Conservation (phyloP, 225 moss, liverwort and hornwort genomes). For the Marchantia paleacea region DNA sequence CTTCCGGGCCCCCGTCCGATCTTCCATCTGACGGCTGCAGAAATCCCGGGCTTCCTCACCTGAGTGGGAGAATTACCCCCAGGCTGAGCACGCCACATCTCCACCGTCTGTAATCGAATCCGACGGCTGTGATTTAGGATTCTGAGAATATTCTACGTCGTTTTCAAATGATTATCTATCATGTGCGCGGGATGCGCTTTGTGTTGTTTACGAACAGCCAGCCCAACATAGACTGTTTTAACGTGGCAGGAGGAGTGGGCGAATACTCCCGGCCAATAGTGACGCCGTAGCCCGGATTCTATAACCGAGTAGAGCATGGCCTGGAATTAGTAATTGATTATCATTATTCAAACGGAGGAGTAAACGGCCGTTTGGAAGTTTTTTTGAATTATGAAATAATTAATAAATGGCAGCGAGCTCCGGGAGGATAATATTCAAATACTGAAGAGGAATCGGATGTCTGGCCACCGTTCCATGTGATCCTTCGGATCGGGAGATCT, state of each 20-base stretch:
- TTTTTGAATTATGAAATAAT: neutral
- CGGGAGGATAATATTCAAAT: neutral
- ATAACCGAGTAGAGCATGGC: neutral
- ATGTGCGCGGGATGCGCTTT: constrained; percentile 12
- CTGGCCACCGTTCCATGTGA: neutral
- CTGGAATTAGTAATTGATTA: neutral
- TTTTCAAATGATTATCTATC: constrained; percentile 14
- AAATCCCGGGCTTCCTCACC: neutral
- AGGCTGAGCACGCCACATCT: neutral
- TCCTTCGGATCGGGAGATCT: neutral
- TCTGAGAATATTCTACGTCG: neutral
- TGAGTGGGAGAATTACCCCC: neutral
- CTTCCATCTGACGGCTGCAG: neutral
- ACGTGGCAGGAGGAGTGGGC: constrained; percentile 17
- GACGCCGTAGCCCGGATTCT: neutral
- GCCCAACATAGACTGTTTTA: constrained; percentile 9
- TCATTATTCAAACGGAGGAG: neutral
- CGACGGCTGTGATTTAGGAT: neutral
- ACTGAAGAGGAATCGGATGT: neutral
- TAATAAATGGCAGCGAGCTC: neutral
- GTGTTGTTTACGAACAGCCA: constrained; percentile 9
- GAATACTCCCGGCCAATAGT: constrained; percentile 8
- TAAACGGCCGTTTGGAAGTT: neutral
- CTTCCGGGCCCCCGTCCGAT: neutral
- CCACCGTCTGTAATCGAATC: neutral